Evolutionary conservation across 257 asterid species (phyloP), one percentile per base, ranked within the genome.

Genomic region (Dorcoceras hygrometricum): DNA sequence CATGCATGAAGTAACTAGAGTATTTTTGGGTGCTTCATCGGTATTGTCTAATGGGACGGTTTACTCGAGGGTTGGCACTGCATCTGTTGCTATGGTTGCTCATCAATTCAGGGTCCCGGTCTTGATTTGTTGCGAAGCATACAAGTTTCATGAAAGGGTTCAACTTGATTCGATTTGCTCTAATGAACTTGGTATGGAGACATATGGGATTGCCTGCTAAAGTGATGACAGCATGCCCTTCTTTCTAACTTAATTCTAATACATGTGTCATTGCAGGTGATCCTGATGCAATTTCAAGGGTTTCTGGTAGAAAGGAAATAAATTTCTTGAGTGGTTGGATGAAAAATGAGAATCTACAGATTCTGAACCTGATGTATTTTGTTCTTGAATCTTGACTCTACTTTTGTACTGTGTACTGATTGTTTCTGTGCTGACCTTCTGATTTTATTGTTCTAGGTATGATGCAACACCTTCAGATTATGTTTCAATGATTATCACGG

Each of bases 81-180:
- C 98, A 48, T 81, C 90, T 56, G 94, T 88, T 71, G 96, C 98
- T 36, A 89, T 89, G 98, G 96, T 91, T 74, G 96, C 98, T 71
- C 83, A 87, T 81, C 95, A 87, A 71, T 89, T 85, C 72, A 84
- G 60, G 12, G 87, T 85, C 72, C 98, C 98, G 0, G 96, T 91
- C 58, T 76, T 91, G 77, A 73, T 91, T 69, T 89, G 98, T 63
- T 89, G 96, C 68, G 98, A 89, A 76, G 96, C 98, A 23, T 91
- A 91, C 76, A 91, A 91, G 73, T 91, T 91, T 78, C 91, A 87
- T 28, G 91, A 89, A 70, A 87, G 96, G 83, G 96, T 91, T 79
- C 98, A 91, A 74, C 98, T 91, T 23, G 96, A 91, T 79, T 91
- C 98, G 46, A 87, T 91, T 72, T 89, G 96, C 86, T 83, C 86